Base-by-base conservation (phyloP, 768 basidiomycete genomes). In the Lyophyllum shimeji region DNA sequence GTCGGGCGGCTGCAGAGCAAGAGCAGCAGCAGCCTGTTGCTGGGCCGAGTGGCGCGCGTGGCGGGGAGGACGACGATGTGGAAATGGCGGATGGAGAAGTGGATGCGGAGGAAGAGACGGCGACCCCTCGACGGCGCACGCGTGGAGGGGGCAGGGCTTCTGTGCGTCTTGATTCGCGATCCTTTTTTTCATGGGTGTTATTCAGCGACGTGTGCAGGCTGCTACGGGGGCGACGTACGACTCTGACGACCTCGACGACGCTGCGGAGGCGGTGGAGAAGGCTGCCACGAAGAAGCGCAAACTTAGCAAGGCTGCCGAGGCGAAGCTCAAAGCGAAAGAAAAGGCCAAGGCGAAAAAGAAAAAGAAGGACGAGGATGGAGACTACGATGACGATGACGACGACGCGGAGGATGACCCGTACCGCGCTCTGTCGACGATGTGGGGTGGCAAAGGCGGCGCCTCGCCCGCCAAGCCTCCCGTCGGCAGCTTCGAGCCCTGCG, bases 401-500 rank as follows among this genome's bases (percentile, higher is more conserved):
- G 79, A 82, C 2, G 80, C 81, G 2, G 83, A 87, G 12, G 86
- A 88, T 18, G 85, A 85, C 55, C 78, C 82, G n/a, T 89, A 89
- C 60, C 85, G 74, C 3, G 85, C 85, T 7, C 68, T 84, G 11
- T 85, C 85, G 9, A 86, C 79, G 65, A 76, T 75, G 46, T 61
- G 77, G 66, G 72, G 74, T 31, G 63, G 55, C 15, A 71, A 62
- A 48, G 61, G 48, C 33, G 37, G 55, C 61, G 72, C 61, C 33
- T 72, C 59, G 15, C 60, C 60, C 9, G 31, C 53, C 46, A 87
- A 87, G 56, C 90, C 89, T 0, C 76, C 87, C 2, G 77, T 87
- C 3, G 96, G 96, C 0, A 85, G 84, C 60, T 89, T 95, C 53
- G 86, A 86, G 60, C 74, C 79, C 7, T 99, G 97, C 66, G 90